phyloP scores from a whole-genome alignment of 805 yeast species.

The Scheffersomyces spartinae region DNA sequence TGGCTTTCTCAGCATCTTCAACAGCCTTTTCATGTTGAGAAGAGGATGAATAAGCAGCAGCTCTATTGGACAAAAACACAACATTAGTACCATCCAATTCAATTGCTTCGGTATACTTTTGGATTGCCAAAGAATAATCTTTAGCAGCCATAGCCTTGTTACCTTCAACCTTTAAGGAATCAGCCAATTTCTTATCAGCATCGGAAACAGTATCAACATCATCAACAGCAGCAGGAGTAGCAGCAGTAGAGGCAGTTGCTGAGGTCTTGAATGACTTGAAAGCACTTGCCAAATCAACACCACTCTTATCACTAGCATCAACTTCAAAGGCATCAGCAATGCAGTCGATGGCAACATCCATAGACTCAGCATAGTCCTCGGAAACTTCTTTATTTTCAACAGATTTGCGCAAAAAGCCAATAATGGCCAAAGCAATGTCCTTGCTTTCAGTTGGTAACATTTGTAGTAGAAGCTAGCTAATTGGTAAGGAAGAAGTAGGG shows the following conservation, averaged over 20 bases:
- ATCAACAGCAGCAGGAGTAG: slow-evolving; percentile 11
- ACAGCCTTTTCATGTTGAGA: slow-evolving; percentile 69
- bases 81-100: slow-evolving; percentile 59
- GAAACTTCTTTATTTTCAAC: slow-evolving; percentile 52
- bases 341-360: slow-evolving; percentile 91
- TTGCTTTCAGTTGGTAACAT: no score
- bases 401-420: slow-evolving; percentile 54
- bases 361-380: slow-evolving; percentile 75
- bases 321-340: slow-evolving; percentile 78
- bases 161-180: slow-evolving; percentile 68
- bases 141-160: slow-evolving; percentile 77
- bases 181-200: slow-evolving; percentile 33
- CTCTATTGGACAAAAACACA: slow-evolving; percentile 85
- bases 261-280: neutral
- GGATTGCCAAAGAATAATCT: slow-evolving; percentile 61
- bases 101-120: slow-evolving; percentile 73
- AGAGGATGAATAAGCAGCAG: slow-evolving; percentile 86
- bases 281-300: slow-evolving; percentile 2
- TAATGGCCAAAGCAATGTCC: slow-evolving; percentile 63
- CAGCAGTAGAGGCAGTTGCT: no score
- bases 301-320: slow-evolving; percentile 15
- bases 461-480: no score
- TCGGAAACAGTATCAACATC: slow-evolving; percentile 23
- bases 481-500: no score
- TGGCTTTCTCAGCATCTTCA: slow-evolving; percentile 74